A percentile compares a stretch with the other conserved stretches of the same genome.
Conservation (phyloP, 2,329 filamentous ascomycete genomes). For the Elsinoe arachidis region DNA sequence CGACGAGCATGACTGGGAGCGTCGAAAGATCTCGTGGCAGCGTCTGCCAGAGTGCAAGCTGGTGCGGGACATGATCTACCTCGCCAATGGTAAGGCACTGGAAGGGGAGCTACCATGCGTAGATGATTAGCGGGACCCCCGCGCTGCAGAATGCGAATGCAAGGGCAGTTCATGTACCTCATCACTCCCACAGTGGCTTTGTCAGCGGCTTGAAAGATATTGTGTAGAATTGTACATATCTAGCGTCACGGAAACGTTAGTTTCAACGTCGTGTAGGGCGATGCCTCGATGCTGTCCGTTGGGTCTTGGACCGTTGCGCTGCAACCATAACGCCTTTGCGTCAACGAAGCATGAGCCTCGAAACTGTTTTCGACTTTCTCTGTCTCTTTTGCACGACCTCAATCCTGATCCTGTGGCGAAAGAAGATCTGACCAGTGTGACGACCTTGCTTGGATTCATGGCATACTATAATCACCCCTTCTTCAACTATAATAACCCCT, state of each 20-base stretch:
- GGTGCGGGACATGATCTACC: not conserved
- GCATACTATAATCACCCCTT: not conserved
- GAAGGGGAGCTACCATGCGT: not conserved
- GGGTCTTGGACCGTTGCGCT: not conserved
- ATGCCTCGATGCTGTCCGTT: not conserved
- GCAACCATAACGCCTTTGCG: slow-evolving; percentile 8
- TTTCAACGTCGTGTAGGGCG: not conserved
- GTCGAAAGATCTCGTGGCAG: not conserved
- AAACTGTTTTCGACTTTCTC: not conserved
- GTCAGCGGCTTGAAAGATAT: not conserved
- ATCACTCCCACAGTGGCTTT: too few species aligned
- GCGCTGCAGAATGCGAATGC: too few species aligned
- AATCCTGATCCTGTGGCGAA: too few species aligned
- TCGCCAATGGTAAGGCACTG: not conserved
- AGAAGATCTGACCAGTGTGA: too few species aligned
- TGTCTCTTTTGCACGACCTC: not conserved
- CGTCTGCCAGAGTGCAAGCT: not conserved
- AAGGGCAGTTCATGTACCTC: too few species aligned
- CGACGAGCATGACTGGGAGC: not conserved
- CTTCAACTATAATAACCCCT: not conserved
- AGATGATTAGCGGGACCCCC: too few species aligned
- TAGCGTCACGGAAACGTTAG: not conserved
- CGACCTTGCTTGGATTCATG: too few species aligned
- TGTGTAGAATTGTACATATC: not conserved
- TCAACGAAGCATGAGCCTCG: slow-evolving; percentile 8